These are phyloP conservation scores for Glonium stellatum DNA, from an alignment of 495 filamentous ascomycete species.

Conservation along the genomic window DNA sequence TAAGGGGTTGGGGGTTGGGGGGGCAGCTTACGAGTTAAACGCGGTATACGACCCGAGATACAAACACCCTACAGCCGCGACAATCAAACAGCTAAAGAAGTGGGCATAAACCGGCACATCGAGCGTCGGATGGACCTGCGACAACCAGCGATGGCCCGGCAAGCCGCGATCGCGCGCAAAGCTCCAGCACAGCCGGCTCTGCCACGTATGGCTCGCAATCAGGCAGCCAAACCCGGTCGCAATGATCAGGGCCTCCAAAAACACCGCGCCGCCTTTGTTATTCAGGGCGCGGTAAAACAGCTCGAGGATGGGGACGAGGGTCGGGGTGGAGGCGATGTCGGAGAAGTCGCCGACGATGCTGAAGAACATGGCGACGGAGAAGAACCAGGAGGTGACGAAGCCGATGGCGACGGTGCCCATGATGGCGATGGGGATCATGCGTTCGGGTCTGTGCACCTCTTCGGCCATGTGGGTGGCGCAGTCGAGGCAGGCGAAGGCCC, in stretches of 20 bases:
- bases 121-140: slow-evolving; percentile 43
- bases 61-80: slow-evolving; percentile 46
- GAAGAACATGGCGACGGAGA: slow-evolving; percentile 54
- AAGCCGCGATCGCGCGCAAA: slow-evolving; percentile 55
- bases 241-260: slow-evolving; percentile 48
- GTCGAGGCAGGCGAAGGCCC: slow-evolving; percentile 56
- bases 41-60: slow-evolving; percentile 49
- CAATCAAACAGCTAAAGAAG: slow-evolving; percentile 43
- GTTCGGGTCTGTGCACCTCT: slow-evolving; percentile 48
- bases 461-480: slow-evolving; percentile 58
- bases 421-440: slow-evolving; percentile 48
- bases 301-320: slow-evolving; percentile 51
- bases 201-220: slow-evolving; percentile 52
- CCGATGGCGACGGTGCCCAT: slow-evolving; percentile 55
- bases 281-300: slow-evolving; percentile 50
- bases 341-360: slow-evolving; percentile 46
- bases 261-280: slow-evolving; percentile 49
- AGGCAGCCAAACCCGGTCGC: slow-evolving; percentile 51
- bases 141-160: slow-evolving; percentile 43
- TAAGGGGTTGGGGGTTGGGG: background rate
- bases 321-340: slow-evolving; percentile 42
- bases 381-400: slow-evolving; percentile 52
- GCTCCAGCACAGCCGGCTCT: slow-evolving; percentile 53
- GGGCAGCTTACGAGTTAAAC: slow-evolving; percentile 47
- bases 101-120: slow-evolving; percentile 52